Conservation (phyloP, 2,329 filamentous ascomycete species). For the Trichoderma semiorbis region DNA sequence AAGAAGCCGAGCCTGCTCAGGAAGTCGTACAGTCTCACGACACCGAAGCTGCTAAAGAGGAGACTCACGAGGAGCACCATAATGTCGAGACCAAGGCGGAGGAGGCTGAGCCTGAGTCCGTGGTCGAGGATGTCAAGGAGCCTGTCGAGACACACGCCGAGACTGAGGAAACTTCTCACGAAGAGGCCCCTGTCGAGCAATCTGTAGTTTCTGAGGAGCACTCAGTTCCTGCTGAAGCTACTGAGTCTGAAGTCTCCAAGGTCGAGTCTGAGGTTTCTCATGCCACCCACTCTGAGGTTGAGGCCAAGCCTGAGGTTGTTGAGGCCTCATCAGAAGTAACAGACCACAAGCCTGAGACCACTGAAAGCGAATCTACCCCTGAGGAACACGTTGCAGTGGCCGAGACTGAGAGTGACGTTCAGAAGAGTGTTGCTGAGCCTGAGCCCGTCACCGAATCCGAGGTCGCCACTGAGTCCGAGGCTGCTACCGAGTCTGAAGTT, state of each 20-base stretch:
- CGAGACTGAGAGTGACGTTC: slow-evolving; percentile 2
- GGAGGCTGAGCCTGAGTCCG: neutral
- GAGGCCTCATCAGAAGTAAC: slow-evolving; percentile 22
- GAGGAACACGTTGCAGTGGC: slow-evolving; percentile 4
- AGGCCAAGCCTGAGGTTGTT: neutral
- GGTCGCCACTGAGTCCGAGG: neutral
- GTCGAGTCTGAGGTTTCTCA: slow-evolving; percentile 10
- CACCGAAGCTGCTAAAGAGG: neutral
- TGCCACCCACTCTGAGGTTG: slow-evolving; percentile 20
- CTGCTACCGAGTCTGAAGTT: slow-evolving; percentile 17
- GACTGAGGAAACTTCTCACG: neutral
- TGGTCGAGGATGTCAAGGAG: neutral
- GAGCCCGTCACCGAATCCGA: neutral
- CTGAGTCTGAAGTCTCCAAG: slow-evolving; percentile 2
- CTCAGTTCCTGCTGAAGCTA: neutral
- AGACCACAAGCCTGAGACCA: slow-evolving; percentile 18
- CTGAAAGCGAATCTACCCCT: neutral
- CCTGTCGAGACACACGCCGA: neutral
- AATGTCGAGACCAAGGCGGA: neutral
- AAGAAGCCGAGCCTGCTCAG: slow-evolving; percentile 1
- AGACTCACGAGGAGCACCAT: slow-evolving; percentile 1
- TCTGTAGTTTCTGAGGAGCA: slow-evolving; percentile 6
- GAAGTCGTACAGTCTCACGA: neutral
- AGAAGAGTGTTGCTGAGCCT: neutral
- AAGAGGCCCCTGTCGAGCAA: neutral